Conservation (phyloP, 202 grass and related monocot species). For the Eragrostis tef region DNA sequence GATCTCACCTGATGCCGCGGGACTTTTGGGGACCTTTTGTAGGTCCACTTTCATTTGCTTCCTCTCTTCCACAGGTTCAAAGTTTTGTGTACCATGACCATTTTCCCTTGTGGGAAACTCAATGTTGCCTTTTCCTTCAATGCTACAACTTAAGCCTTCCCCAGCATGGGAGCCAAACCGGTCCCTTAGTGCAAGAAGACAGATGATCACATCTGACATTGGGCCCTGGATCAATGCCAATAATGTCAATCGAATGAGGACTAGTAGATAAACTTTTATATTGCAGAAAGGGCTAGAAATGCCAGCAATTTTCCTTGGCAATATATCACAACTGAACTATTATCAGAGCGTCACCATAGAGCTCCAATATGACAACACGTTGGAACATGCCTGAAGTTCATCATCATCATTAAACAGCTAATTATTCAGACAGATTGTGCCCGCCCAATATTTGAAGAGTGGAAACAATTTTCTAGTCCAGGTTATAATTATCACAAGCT, state of each 20-base stretch:
- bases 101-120: slow-evolving; percentile 43
- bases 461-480: neutral
- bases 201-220: slow-evolving; percentile 58
- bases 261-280: slow-evolving; percentile 1
- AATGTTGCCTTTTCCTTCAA: slow-evolving; percentile 44
- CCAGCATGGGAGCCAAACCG: slow-evolving; percentile 41
- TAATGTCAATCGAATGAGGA: slow-evolving; percentile 22
- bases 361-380: neutral
- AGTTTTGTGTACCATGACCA: slow-evolving; percentile 20
- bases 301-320: slow-evolving; percentile 4
- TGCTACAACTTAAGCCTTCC: slow-evolving; percentile 35
- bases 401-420: slow-evolving; percentile 4
- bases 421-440: neutral
- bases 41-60: slow-evolving; percentile 20
- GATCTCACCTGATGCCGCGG: slow-evolving; percentile 50
- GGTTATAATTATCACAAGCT: neutral
- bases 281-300: slow-evolving; percentile 32
- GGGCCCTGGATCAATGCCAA: slow-evolving; percentile 55
- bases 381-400: neutral
- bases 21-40: slow-evolving; percentile 45
- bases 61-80: slow-evolving; percentile 26
- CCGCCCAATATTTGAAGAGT: neutral
- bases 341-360: slow-evolving; percentile 5
- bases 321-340: slow-evolving; percentile 6
- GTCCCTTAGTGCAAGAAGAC: slow-evolving; percentile 65